Evolutionary conservation across 148 eudicot species (phyloP), one percentile per base, ranked within the genome.

Genomic region (Chenopodium album): DNA sequence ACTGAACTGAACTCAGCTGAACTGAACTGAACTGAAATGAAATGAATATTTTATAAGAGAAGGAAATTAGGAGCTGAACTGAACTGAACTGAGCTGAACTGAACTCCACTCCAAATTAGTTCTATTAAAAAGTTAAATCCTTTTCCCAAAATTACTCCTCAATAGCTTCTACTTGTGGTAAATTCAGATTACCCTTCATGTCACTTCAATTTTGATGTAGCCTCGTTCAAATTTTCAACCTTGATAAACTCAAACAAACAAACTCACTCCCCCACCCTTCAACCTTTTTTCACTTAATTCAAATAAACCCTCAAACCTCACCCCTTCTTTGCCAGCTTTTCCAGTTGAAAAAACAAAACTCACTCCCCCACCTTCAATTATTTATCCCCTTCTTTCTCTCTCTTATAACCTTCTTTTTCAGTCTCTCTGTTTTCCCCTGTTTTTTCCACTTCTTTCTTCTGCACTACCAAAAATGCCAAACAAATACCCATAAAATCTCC

Each of bases 301-400:
- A 83, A 83, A 78, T 78, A 7, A 19, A 1, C 34, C 72, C 77
- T 82, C 52, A 65, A 71, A 60, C 48, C 63, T 71, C 85, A 77
- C 84, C 66, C 82, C 67, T 1, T 48, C 65, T 83, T 73, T 73
- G 22, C 79, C 81, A 78, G 81, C 81, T 82, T 82, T 82, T 82
- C 56, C 85, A 77, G 64, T 77, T 59, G 52, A 62, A 82, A 52
- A 65, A 44, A 76, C 9, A 63, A 13, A 16, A 16, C 75, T 54
- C 69, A 76, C 71, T 3, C 68, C 32, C 32, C 29, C 32, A 41
- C 44, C 44, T 41, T 41, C 64, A 22, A 32, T 72, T 17, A 62
- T 72, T 76, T 71, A 44, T 71, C 81, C 81, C 60, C 29, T 52
- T 14, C 37, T 46, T 17, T 23, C 17, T 11, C 28, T 34, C 80